Conservation (phyloP, 768 basidiomycete species). For the Chalciporus pseudorubinellus region DNA sequence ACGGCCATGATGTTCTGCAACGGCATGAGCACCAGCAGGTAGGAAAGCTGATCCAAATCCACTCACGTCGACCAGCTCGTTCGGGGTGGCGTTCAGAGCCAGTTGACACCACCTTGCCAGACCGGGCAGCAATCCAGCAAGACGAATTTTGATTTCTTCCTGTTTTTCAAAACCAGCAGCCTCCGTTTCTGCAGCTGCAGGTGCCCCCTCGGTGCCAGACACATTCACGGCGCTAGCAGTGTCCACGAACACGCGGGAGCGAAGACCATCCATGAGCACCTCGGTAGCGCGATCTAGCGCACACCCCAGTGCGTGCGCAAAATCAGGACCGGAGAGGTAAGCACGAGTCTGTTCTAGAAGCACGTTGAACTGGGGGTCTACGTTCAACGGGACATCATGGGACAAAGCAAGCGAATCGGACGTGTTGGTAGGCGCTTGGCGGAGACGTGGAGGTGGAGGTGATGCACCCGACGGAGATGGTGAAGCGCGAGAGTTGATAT, state of each 20-base stretch:
- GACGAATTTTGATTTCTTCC: conserved; percentile 52
- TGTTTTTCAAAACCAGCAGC: conserved; percentile 10
- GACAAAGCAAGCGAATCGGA: conserved; percentile 8
- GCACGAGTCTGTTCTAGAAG: conserved; percentile 70
- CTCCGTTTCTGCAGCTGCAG: conserved; percentile 16
- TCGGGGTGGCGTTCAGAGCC: conserved; percentile 66
- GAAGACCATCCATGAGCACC: conserved; percentile 61
- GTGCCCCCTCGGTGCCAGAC: not conserved
- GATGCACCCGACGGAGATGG: conserved; percentile 13
- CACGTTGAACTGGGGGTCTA: conserved; percentile 45
- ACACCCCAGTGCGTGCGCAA: conserved; percentile 65
- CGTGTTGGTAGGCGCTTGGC: not conserved
- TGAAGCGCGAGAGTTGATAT: conserved; percentile 27
- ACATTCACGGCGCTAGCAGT: conserved; percentile 11
- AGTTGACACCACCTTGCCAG: conserved; percentile 75
- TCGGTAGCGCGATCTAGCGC: conserved; percentile 69
- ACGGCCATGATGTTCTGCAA: conserved; percentile 57
- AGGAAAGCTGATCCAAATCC: not conserved
- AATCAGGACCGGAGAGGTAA: conserved; percentile 66
- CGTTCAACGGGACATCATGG: not conserved
- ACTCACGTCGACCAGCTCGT: conserved; percentile 82
- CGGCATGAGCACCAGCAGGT: conserved; percentile 3
- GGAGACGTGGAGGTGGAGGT: conserved; percentile 23
- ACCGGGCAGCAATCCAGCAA: conserved; percentile 80
- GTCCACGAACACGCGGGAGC: conserved; percentile 58